Evolutionary conservation across 495 filamentous ascomycete species (phyloP).

Genomic region (Alectoria sarmentosa): DNA sequence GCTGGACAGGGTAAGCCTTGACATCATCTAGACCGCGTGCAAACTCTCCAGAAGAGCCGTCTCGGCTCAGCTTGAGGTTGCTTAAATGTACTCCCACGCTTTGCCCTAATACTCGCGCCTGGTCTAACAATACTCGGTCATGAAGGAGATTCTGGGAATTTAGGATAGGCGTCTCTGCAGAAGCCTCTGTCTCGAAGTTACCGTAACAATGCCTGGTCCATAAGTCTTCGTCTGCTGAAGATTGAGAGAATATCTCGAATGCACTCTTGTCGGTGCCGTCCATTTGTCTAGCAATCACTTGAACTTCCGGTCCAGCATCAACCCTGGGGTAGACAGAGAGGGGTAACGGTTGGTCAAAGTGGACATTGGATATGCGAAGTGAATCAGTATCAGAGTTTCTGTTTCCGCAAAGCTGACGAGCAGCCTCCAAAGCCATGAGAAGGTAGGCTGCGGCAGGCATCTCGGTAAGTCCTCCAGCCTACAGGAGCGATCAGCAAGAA

Average conservation of each 20-base stretch:
- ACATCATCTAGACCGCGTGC: not conserved
- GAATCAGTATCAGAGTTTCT: not conserved
- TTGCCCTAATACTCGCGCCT: not conserved
- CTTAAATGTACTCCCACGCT: slow-evolving; percentile 1
- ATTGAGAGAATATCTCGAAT: not conserved
- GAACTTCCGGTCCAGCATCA: slow-evolving; percentile 9
- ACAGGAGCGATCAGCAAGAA: not conserved
- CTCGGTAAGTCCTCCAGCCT: not conserved
- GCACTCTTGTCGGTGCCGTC: not conserved
- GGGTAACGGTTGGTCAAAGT: slow-evolving; percentile 1
- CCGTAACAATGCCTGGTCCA: not conserved
- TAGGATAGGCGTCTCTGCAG: not conserved
- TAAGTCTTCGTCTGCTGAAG: not conserved
- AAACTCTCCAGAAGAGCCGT: slow-evolving; percentile 16
- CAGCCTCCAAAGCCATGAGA: slow-evolving; percentile 21
- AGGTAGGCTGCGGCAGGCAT: slow-evolving; percentile 11
- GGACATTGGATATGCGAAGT: not conserved
- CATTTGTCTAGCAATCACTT: slow-evolving; percentile 13
- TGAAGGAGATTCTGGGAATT: not conserved
- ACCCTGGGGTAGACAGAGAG: not conserved
- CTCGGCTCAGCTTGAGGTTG: not conserved
- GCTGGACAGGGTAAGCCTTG: slow-evolving; percentile 15
- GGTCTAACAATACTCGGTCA: not conserved
- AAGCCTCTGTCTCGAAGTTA: not conserved
- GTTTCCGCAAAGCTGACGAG: slow-evolving; percentile 7